These are phyloP conservation scores for Debaryomycetaceae sp. DNA, from an alignment of 1,139 yeast genomes.

Conservation along the genomic window DNA sequence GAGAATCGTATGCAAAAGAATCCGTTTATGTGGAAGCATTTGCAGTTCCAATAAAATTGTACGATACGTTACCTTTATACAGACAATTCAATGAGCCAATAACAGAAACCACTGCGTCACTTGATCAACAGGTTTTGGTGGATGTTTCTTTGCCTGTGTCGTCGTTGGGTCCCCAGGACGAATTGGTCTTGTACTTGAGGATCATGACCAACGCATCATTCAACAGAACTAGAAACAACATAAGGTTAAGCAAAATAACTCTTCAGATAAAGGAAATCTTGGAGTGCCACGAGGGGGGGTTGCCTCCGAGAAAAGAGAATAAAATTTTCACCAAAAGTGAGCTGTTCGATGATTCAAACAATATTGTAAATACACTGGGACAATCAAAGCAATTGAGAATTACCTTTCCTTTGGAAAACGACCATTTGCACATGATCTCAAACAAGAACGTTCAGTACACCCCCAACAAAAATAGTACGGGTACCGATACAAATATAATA, in stretches of 20 bases:
- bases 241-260: slow-evolving; percentile 44
- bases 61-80: slow-evolving; percentile 53
- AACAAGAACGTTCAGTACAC: slow-evolving; percentile 1
- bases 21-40: slow-evolving; percentile 31
- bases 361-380: slow-evolving; percentile 31
- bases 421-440: slow-evolving; percentile 28
- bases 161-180: slow-evolving; percentile 53
- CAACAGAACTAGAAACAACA: slow-evolving; percentile 30
- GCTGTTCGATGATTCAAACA: slow-evolving; percentile 19
- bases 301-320: slow-evolving; percentile 34
- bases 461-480: neutral
- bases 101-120: slow-evolving; percentile 32
- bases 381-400: slow-evolving; percentile 23
- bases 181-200: slow-evolving; percentile 34
- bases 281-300: slow-evolving; percentile 48
- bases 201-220: slow-evolving; percentile 35
- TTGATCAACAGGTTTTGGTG: slow-evolving; percentile 40
- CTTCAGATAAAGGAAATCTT: slow-evolving; percentile 51
- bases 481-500: neutral
- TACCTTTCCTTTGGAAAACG: slow-evolving; percentile 37
- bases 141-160: slow-evolving; percentile 43
- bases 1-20: slow-evolving; percentile 32
- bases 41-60: slow-evolving; percentile 47
- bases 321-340: slow-evolving; percentile 30
- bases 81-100: slow-evolving; percentile 53